Evolutionary conservation across 306 rosid genomes (phyloP).

Genomic region (Vigna nakashimae): DNA sequence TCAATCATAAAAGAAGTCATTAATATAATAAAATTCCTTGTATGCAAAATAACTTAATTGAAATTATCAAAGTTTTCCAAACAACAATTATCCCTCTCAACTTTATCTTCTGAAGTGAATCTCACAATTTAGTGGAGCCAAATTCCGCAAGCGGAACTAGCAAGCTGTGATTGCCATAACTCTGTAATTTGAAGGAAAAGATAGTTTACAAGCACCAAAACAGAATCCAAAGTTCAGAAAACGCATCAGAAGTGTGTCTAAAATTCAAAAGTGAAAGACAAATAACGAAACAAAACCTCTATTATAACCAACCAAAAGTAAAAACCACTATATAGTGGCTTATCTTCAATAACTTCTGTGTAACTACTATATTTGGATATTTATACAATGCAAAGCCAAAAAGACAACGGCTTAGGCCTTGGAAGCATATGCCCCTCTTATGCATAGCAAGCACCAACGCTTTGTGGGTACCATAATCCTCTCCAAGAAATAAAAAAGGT

Average conservation of each 20-base stretch:
- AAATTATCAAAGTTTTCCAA: background rate
- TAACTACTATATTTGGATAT: slow-evolving; percentile 44
- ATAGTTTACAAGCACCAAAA: too few species aligned
- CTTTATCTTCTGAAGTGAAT: background rate
- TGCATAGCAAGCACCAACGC: slow-evolving; percentile 45
- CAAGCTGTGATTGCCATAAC: background rate
- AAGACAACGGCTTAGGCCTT: slow-evolving; percentile 40
- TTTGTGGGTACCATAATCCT: slow-evolving; percentile 24
- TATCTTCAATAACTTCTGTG: slow-evolving; percentile 38
- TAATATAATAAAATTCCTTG: background rate
- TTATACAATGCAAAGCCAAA: slow-evolving; percentile 46
- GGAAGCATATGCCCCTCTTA: slow-evolving; percentile 44
- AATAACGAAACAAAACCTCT: slow-evolving; percentile 14
- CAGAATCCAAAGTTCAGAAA: background rate
- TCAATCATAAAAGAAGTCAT: background rate
- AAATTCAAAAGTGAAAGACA: slow-evolving; percentile 28
- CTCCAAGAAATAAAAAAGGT: background rate
- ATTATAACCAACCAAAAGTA: slow-evolving; percentile 6
- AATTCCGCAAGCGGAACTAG: background rate
- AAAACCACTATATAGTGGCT: slow-evolving; percentile 41
- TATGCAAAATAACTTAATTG: background rate
- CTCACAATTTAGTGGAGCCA: background rate
- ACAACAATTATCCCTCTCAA: background rate
- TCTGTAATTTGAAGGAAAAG: background rate
- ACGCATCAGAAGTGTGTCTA: background rate